These are phyloP conservation scores for Crithidia mellificae DNA, from an alignment of 208 protist species.

Conservation along the genomic window DNA sequence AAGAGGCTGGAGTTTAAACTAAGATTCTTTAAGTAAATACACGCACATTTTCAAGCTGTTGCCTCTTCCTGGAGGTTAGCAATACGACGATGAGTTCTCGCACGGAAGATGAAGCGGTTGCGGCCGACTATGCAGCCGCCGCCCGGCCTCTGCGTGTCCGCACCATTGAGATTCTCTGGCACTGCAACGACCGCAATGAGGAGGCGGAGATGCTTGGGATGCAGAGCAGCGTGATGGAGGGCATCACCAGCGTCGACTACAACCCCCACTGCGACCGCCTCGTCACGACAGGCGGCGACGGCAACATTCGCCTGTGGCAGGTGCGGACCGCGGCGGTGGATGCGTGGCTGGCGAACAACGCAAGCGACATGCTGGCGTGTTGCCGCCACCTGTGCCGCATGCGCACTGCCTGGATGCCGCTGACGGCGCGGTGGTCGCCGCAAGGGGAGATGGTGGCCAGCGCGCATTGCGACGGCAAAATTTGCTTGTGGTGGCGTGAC, in stretches of 20 bases:
- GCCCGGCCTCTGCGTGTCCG: conserved; percentile 53
- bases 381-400: conserved; percentile 60
- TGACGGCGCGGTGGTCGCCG: conserved; percentile 85
- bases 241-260: conserved; percentile 84
- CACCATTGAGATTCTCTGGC: conserved; percentile 87
- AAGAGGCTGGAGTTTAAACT: too few species aligned
- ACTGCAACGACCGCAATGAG: conserved; percentile 75
- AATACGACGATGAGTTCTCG: background rate
- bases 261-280: conserved; percentile 51
- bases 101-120: background rate
- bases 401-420: conserved; percentile 72
- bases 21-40: too few species aligned
- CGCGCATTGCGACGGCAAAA: conserved; percentile 81
- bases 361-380: conserved; percentile 71
- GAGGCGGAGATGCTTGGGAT: conserved; percentile 77
- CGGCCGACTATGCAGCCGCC: background rate
- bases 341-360: conserved; percentile 62
- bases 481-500: conserved; percentile 86
- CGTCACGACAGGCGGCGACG: conserved; percentile 83
- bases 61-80: too few species aligned
- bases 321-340: conserved; percentile 47
- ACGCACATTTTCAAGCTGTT: too few species aligned
- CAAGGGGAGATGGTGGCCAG: conserved; percentile 79
- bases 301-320: conserved; percentile 73
- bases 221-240: conserved; percentile 69